Percentiles rank a stretch among this genome's conserved stretches.
Conservation (phyloP, 495 filamentous ascomycete species). For the Sphaerosporella brunnea region DNA sequence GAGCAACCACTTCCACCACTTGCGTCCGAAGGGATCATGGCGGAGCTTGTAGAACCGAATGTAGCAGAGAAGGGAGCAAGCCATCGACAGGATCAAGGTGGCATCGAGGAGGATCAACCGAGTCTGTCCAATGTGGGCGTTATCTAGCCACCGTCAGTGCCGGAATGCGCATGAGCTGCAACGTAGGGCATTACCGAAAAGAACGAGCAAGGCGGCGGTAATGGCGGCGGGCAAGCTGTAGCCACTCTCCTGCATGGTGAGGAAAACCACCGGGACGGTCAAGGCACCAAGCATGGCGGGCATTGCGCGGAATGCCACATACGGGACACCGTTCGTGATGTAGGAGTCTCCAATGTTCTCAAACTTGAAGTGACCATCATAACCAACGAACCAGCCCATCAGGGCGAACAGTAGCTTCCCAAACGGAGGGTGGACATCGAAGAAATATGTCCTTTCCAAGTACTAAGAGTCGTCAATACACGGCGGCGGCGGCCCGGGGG, state of each 20-base stretch:
- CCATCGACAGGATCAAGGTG: slow-evolving; percentile 87
- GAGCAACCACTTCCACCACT: slow-evolving; percentile 99
- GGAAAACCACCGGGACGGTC: slow-evolving; percentile 81
- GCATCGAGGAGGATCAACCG: slow-evolving; percentile 89
- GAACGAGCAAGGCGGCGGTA: slow-evolving; percentile 64
- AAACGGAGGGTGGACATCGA: slow-evolving; percentile 97
- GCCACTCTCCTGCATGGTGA: slow-evolving; percentile 99
- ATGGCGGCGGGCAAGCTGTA: slow-evolving; percentile 89
- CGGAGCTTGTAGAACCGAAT: slow-evolving; percentile 95
- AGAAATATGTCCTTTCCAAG: slow-evolving; percentile 95
- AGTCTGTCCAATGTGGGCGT: slow-evolving; percentile 95
- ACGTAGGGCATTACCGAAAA: slow-evolving; percentile 37
- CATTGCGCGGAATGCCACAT: slow-evolving; percentile 86
- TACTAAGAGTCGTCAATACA: too few relatives aligned
- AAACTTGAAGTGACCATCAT: slow-evolving; percentile 92
- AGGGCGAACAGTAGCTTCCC: slow-evolving; percentile 80
- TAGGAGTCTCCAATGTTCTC: slow-evolving; percentile 99
- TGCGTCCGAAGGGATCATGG: slow-evolving; percentile 71
- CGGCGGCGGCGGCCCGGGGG: too few relatives aligned
- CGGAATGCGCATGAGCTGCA: background rate
- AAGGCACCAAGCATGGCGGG: slow-evolving; percentile 80
- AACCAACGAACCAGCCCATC: slow-evolving; percentile 90
- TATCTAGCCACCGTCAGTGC: slow-evolving; percentile 36
- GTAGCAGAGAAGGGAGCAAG: slow-evolving; percentile 79
- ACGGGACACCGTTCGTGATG: slow-evolving; percentile 89